phyloP scores from a whole-genome alignment of 306 rosid species.

The Pachyrhizus erosus region DNA sequence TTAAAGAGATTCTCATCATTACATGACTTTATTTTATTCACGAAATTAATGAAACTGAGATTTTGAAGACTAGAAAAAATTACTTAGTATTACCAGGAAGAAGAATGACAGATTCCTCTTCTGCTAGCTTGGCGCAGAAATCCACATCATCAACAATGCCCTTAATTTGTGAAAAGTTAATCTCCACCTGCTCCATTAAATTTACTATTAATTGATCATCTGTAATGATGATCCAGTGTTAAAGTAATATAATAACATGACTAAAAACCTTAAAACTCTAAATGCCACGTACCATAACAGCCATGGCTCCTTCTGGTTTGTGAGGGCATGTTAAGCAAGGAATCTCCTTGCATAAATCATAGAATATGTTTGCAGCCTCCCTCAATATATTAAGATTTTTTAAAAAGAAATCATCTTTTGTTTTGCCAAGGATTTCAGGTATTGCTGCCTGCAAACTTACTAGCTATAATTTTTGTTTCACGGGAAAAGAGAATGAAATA shows the following conservation, averaged over 20 bases:
- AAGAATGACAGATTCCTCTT: constrained; percentile 67
- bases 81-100: constrained; percentile 74
- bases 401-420: constrained; percentile 53
- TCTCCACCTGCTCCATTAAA: constrained; percentile 57
- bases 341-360: constrained; percentile 56
- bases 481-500: neutral
- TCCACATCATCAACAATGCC: constrained; percentile 67
- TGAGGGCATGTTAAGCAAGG: constrained; percentile 69
- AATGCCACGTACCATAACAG: constrained; percentile 55
- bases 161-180: constrained; percentile 54
- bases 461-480: neutral
- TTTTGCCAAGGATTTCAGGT: constrained; percentile 59
- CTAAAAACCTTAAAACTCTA: neutral
- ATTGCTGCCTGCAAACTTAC: constrained; percentile 62
- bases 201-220: neutral
- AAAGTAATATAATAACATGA: neutral
- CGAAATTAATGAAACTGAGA: neutral
- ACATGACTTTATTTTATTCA: neutral
- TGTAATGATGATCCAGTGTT: neutral
- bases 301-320: constrained; percentile 78
- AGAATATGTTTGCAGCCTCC: constrained; percentile 55
- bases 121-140: constrained; percentile 63
- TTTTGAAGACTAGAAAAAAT: neutral
- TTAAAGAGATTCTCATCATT: neutral
- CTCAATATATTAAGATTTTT: constrained; percentile 49